A percentile compares a stretch with the other conserved stretches of the same genome.
Conservation (phyloP, 176 grass and related monocot genomes). For the Zea luxurians region DNA sequence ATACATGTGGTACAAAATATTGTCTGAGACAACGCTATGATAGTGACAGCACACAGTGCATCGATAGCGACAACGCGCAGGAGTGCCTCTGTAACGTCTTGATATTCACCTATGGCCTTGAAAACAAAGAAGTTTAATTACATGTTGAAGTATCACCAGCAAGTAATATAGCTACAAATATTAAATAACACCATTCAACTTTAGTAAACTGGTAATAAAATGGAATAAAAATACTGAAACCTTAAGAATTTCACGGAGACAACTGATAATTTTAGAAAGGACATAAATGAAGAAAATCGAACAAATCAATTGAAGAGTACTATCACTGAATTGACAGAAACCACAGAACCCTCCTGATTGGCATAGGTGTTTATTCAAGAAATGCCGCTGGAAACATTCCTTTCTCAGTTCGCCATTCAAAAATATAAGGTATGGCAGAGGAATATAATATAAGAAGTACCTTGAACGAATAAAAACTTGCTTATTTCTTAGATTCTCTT, state of each 20-base stretch:
- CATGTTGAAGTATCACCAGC: conserved; percentile 1
- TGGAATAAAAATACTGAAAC: background rate
- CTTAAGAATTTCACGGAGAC: background rate
- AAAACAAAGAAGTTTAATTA: too few relatives aligned
- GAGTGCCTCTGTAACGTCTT: too few relatives aligned
- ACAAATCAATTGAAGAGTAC: background rate
- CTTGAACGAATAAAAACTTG: too few relatives aligned
- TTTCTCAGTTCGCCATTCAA: too few relatives aligned
- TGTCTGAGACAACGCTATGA: too few relatives aligned
- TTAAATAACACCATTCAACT: background rate
- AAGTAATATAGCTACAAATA: conserved; percentile 10
- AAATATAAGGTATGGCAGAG: too few relatives aligned
- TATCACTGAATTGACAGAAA: background rate
- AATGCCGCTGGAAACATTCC: background rate
- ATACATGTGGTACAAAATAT: too few relatives aligned
- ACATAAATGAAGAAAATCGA: background rate
- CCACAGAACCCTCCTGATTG: background rate
- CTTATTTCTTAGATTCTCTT: too few relatives aligned
- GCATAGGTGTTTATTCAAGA: background rate
- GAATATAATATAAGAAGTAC: too few relatives aligned
- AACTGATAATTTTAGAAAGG: background rate
- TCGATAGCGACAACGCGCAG: too few relatives aligned
- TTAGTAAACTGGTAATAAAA: background rate
- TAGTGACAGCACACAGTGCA: too few relatives aligned
- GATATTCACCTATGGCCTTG: too few relatives aligned